These are phyloP conservation scores for Candida pseudofarinosa DNA, from an alignment of 805 yeast species.

Conservation along the genomic window DNA sequence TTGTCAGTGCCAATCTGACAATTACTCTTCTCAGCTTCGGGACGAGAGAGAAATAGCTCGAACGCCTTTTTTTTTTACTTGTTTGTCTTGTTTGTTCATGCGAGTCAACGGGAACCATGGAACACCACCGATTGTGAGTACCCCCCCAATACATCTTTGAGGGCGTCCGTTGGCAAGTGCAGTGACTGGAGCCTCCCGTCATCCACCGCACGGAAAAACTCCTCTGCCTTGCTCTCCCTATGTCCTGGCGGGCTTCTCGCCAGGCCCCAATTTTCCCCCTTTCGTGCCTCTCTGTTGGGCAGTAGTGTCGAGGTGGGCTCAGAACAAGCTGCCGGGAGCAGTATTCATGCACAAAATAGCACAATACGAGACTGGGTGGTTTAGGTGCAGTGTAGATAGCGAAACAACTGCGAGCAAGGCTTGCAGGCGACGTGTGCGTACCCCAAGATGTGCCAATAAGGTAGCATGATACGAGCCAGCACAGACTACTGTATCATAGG, in stretches of 20 bases:
- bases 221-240: too few relatives aligned
- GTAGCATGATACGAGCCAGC: neutral
- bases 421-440: neutral
- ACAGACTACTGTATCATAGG: neutral
- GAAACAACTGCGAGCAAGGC: neutral
- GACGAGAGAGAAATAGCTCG: neutral
- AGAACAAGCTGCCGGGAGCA: neutral
- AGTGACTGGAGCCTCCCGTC: too few relatives aligned
- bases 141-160: too few relatives aligned
- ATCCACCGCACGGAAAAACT: too few relatives aligned
- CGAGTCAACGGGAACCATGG: neutral
- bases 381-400: neutral
- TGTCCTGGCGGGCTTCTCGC: too few relatives aligned
- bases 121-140: neutral
- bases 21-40: neutral
- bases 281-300: too few relatives aligned
- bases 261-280: too few relatives aligned
- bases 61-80: neutral
- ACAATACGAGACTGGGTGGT: neutral
- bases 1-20: neutral
- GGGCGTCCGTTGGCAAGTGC: too few relatives aligned
- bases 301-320: neutral
- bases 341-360: neutral
- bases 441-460: neutral
- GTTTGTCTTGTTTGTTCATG: neutral